Conservation (phyloP, 371 early-diverging fungal species). For the Mucor circinelloides region DNA sequence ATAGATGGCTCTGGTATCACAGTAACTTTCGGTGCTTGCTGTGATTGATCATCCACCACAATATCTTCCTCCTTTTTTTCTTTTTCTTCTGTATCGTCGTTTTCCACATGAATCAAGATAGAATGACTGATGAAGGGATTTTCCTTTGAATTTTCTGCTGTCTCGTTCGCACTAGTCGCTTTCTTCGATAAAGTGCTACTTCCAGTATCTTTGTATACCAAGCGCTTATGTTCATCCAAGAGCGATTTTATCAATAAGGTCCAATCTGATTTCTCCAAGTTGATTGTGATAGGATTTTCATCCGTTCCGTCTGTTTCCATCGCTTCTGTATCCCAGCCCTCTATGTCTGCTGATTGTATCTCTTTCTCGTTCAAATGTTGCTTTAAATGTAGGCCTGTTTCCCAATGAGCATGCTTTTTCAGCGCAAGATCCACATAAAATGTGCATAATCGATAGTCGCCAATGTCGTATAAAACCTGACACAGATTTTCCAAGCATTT, state of each 20-base stretch:
- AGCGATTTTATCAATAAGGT: not conserved
- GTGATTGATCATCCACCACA: not conserved
- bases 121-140: not conserved
- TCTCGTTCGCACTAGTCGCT: not conserved
- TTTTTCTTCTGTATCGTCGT: not conserved
- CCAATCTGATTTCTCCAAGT: constrained; percentile 11
- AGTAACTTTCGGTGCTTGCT: not conserved
- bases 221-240: constrained; percentile 15
- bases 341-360: not conserved
- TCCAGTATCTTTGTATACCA: not conserved
- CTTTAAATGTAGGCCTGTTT: not conserved
- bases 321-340: not conserved
- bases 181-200: not conserved
- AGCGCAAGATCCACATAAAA: constrained; percentile 40
- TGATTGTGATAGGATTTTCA: not conserved
- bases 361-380: not conserved
- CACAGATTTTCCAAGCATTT: constrained; percentile 60
- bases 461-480: constrained; percentile 57
- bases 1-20: not conserved
- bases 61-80: not conserved
- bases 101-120: not conserved
- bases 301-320: not conserved
- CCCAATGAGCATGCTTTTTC: not conserved
- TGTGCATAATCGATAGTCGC: constrained; percentile 52
- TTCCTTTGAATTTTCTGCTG: not conserved